Percentiles rank a stretch among this genome's conserved stretches.
Conservation (phyloP, 1,139 yeast genomes). For the Saccharomyces hybrid region DNA sequence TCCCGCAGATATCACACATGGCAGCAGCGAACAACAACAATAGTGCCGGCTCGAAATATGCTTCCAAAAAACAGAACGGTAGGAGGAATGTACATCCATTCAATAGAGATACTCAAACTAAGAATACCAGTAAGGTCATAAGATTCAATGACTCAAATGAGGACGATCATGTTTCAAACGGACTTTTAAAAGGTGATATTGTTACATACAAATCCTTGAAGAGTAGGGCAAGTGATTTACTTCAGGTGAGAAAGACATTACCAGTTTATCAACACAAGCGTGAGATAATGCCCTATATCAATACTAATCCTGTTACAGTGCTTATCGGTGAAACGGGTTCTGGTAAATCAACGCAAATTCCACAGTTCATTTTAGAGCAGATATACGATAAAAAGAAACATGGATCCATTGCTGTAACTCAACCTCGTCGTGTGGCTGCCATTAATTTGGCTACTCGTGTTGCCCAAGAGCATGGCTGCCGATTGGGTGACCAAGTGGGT, state of each 20-base stretch:
- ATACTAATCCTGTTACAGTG: conserved; percentile 58
- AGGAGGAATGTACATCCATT: conserved; percentile 10
- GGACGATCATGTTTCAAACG: conserved; percentile 15
- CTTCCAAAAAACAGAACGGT: conserved; percentile 3
- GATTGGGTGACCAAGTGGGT: conserved; percentile 79
- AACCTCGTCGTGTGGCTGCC: conserved; percentile 97
- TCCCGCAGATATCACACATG: not conserved
- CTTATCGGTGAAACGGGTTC: conserved; percentile 96
- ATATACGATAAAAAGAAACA: conserved; percentile 21
- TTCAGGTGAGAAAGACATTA: conserved; percentile 47
- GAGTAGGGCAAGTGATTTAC: conserved; percentile 41
- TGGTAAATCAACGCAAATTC: conserved; percentile 96
- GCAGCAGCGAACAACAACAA: not conserved
- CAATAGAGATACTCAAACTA: conserved; percentile 4
- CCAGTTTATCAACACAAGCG: conserved; percentile 74
- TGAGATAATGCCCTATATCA: conserved; percentile 50
- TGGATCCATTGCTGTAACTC: conserved; percentile 79
- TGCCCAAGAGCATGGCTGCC: conserved; percentile 76
- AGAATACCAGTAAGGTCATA: conserved; percentile 6
- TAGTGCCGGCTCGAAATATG: not conserved
- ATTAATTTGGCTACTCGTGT: conserved; percentile 90
- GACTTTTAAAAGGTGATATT: conserved; percentile 9
- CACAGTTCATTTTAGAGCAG: conserved; percentile 65
- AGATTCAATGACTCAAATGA: conserved; percentile 21
- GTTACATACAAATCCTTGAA: conserved; percentile 24